Conservation (phyloP, 139 green algal genomes). For the Micromonas pusilla region DNA sequence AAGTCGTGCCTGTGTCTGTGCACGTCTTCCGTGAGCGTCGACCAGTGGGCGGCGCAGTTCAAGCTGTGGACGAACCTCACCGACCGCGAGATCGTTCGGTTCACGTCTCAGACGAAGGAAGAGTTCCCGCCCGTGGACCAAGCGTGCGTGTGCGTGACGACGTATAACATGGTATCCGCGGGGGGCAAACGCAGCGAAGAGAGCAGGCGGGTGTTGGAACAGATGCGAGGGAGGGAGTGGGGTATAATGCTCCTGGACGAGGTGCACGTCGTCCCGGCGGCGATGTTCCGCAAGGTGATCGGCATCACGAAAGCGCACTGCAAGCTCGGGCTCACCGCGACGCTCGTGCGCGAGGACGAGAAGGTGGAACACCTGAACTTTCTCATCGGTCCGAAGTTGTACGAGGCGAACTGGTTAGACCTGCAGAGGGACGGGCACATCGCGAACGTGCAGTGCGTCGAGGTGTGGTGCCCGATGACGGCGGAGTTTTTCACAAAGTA, state of each 20-base stretch:
- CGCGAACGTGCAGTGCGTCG: constrained; percentile 94
- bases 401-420: constrained; percentile 99
- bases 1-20: constrained; percentile 85
- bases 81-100: constrained; percentile 74
- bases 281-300: constrained; percentile 94
- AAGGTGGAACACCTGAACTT: constrained; percentile 90
- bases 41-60: constrained; percentile 89
- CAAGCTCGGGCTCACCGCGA: constrained; percentile 95
- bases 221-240: constrained; percentile 81
- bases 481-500: constrained; percentile 88
- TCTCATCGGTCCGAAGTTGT: constrained; percentile 96
- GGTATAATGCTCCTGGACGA: constrained; percentile 95
- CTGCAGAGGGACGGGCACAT: constrained; percentile 90
- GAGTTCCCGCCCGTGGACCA: not conserved
- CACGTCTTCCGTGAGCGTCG: constrained; percentile 41
- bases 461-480: constrained; percentile 98
- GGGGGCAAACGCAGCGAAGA: constrained; percentile 66
- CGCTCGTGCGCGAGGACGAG: constrained; percentile 93
- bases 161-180: constrained; percentile 47
- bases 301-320: constrained; percentile 87
- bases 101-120: constrained; percentile 84
- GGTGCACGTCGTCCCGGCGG: constrained; percentile 93
- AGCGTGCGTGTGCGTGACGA: constrained; percentile 26
- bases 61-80: constrained; percentile 86
- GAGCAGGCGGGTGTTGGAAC: constrained; percentile 47